These are phyloP conservation scores for Elsinoe necatrix DNA, from an alignment of 2,329 filamentous ascomycete species.

Conservation along the genomic window DNA sequence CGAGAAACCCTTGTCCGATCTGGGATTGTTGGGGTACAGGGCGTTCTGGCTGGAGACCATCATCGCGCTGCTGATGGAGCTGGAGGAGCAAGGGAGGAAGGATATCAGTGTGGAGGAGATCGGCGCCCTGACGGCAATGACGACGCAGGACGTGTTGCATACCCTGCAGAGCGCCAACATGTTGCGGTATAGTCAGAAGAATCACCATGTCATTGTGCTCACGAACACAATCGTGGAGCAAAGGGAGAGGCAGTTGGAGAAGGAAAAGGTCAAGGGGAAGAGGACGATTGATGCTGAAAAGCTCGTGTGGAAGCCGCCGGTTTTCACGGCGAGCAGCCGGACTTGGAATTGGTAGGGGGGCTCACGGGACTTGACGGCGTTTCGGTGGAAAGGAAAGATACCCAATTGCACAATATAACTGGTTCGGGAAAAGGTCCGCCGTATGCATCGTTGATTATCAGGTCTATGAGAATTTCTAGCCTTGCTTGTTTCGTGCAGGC, in stretches of 20 bases:
- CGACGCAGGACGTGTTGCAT: slow-evolving; percentile 92
- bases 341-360: slow-evolving; percentile 84
- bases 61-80: slow-evolving; percentile 71
- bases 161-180: slow-evolving; percentile 90
- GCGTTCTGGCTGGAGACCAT: slow-evolving; percentile 98
- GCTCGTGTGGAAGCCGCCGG: slow-evolving; percentile 91
- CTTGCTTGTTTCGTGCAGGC: not conserved
- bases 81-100: slow-evolving; percentile 49
- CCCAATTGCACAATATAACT: not conserved
- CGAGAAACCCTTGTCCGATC: slow-evolving; percentile 90
- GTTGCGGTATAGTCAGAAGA: slow-evolving; percentile 72
- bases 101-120: slow-evolving; percentile 78
- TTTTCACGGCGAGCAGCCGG: slow-evolving; percentile 79
- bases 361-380: not conserved
- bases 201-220: slow-evolving; percentile 91
- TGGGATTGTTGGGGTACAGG: slow-evolving; percentile 86
- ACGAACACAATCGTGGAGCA: slow-evolving; percentile 70
- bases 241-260: slow-evolving; percentile 58
- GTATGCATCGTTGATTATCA: slow-evolving; percentile 10
- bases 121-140: slow-evolving; percentile 77
- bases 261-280: slow-evolving; percentile 69
- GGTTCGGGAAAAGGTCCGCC: not conserved
- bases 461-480: slow-evolving; percentile 12
- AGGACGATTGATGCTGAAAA: slow-evolving; percentile 66
- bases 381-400: not conserved